A percentile compares a stretch with the other conserved stretches of the same genome.
Evolutionary conservation across 2,329 filamentous ascomycete species (phyloP).

Genomic region (Aciculosporium take): DNA sequence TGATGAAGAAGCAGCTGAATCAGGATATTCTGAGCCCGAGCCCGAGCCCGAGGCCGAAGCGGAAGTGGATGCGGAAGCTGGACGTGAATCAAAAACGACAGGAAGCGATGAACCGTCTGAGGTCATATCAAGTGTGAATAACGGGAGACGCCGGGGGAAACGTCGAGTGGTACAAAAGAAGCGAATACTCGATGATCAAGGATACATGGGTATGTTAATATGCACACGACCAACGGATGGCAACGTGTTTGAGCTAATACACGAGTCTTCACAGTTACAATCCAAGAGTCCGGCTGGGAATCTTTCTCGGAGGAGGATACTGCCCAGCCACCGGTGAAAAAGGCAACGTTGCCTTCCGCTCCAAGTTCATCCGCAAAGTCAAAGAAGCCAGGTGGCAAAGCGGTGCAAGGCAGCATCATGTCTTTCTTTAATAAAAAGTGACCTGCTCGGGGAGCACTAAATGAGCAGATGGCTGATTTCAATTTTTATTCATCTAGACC

Average conservation of each 20-base stretch:
- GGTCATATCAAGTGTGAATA: conserved; percentile 35
- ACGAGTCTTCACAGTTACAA: conserved; percentile 49
- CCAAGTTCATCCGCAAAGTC: conserved; percentile 34
- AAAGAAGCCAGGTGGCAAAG: conserved; percentile 44
- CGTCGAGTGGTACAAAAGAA: conserved; percentile 78
- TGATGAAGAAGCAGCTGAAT: conserved; percentile 19
- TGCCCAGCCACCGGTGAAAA: conserved; percentile 33
- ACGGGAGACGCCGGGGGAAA: conserved; percentile 58
- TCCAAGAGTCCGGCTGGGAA: conserved; percentile 76
- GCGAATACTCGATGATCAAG: conserved; percentile 74
- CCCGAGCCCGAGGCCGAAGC: conserved; percentile 24
- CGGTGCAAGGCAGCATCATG: conserved; percentile 70
- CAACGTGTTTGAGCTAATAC: not conserved
- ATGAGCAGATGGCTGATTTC: not conserved
- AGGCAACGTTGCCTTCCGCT: conserved; percentile 32
- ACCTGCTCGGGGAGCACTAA: not conserved
- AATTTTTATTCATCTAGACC: no score
- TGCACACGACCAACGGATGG: not conserved
- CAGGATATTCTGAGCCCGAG: conserved; percentile 15
- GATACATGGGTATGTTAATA: conserved; percentile 61
- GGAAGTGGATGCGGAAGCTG: conserved; percentile 20
- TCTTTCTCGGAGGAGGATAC: conserved; percentile 86
- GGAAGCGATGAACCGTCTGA: conserved; percentile 33
- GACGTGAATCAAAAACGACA: conserved; percentile 17
- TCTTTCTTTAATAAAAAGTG: conserved; percentile 80